Base-by-base conservation (phyloP, 2,329 filamentous ascomycete genomes). In the Pseudogymnoascus sp. region DNA sequence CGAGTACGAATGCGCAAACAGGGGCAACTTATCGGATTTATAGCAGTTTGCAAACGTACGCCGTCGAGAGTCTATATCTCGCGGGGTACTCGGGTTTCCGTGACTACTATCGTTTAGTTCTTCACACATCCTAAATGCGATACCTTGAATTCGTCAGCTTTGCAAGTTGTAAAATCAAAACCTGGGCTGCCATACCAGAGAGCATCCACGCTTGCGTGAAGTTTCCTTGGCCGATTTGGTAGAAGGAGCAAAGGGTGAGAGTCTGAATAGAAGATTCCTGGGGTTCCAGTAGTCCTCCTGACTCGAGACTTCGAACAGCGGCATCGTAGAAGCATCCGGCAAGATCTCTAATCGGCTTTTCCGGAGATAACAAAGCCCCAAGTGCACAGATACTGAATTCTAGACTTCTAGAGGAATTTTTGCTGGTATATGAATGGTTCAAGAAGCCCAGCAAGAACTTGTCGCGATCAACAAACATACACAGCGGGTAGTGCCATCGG, bases 111-210 rank as follows among this genome's bases (percentile, higher is more conserved):
- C 34, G 45, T 23, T 39, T 51, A 68, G 60, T 51, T 67, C 64
- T 37, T 69, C 63, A 36, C 64, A 64, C 67, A 69, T 69, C 21
- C 67, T 47, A 18, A 67, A 66, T 2, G 67, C 67, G 29, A 69
- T 65, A 16, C 67, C 67, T 69, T 36, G 21, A 31, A 36, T n/a
- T 11, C 23, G 61, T 64, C 29, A 64, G 51, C 40, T 57, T 57
- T 29, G 14, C 16, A 18, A 12, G n/a, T 51, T 21, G 8, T 18
- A 7, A 21, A 18, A 23, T 54, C 11, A n/a, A 14, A 21, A 23
- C 18, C 12, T 10, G 6, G 10, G 37, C 14, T n/a, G 31, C 16
- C 23, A 18, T 59, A 67, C 66, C 66, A 36, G 66, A 67, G 16
- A 63, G 64, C 29, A 65, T 63, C 66, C 66, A 66, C 26, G 60